A percentile compares a stretch with the other conserved stretches of the same genome.
Conservation (phyloP, 352 stramenopile genomes). For the Globisporangium lucens region DNA sequence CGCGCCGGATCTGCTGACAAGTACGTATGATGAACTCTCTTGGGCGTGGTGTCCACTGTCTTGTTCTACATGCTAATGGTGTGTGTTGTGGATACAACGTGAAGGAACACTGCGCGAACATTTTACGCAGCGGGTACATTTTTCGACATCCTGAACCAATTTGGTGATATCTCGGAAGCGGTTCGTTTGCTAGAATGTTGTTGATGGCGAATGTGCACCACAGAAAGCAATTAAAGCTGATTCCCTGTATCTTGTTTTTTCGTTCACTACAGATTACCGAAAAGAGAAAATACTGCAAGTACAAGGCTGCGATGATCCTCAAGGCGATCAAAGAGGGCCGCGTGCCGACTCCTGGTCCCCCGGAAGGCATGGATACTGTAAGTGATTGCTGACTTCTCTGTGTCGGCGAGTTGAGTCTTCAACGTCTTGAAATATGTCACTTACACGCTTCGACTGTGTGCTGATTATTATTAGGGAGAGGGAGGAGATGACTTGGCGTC, state of each 20-base stretch:
- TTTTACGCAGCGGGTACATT: slow-evolving; percentile 97
- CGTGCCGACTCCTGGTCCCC: slow-evolving; percentile 74
- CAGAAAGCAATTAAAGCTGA: not conserved
- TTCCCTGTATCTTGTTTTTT: not conserved
- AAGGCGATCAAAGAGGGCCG: slow-evolving; percentile 94
- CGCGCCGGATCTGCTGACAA: slow-evolving; percentile 87
- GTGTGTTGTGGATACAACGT: slow-evolving; percentile 3
- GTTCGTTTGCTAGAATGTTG: slow-evolving; percentile 27
- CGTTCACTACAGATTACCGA: slow-evolving; percentile 54
- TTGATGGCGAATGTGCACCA: not conserved
- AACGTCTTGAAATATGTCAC: not conserved
- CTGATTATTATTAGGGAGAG: not conserved
- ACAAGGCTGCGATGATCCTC: slow-evolving; percentile 94
- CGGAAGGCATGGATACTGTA: slow-evolving; percentile 42
- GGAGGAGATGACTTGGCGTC: slow-evolving; percentile 13
- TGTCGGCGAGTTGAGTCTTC: not conserved
- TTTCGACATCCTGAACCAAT: slow-evolving; percentile 96
- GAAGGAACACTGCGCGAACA: slow-evolving; percentile 89
- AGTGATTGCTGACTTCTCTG: slow-evolving; percentile 9
- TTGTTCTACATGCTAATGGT: not conserved
- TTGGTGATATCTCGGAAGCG: slow-evolving; percentile 84
- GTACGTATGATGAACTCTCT: slow-evolving; percentile 25
- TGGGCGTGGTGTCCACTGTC: not conserved
- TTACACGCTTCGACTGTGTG: not conserved
- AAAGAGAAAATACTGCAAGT: slow-evolving; percentile 94